Base-by-base conservation (phyloP, 805 yeast species). In the Candida takata region DNA sequence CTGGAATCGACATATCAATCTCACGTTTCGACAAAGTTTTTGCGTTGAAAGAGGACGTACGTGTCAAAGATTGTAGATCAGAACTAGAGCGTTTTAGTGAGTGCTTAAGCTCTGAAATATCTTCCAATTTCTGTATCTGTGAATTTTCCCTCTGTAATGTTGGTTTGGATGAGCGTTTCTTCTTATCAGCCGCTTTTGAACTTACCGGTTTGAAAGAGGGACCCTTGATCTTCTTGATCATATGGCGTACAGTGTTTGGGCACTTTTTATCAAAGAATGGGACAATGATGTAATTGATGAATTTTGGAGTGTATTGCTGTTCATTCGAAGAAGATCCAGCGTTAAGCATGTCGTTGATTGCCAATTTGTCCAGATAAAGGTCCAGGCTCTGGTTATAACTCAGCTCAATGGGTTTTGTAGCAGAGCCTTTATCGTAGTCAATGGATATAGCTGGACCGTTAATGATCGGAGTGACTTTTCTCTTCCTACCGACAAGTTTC, bases 231-330 rank as follows among this genome's bases (percentile, higher is more conserved):
- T 66, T 70, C 15, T 62, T 63, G 6, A 72, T 58, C 16, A 74
- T 55, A 40, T 65, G 67, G 33, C 62, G 64, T 8, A 72, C 65
- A 4, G 70, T 55, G 27, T 57, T 46, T 0, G 82, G 81, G 4
- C 73, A 52, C 40, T 59, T 66, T 37, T 65, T 67, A 33, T 62
- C 69, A 48, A 62, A 77, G 51, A 67, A 73, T 0, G 82, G 81
- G 1, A 75, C 62, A 3, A 77, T 40, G 8, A 75, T 72, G 42
- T 68, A 69, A 4, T 67, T 72, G 26, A 72, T 53, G 46, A 73
- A 76, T 4, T 74, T 77, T 15, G 45, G 34, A 14, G 45, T 32
- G 24, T 31, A 37, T 7, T 18, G 23, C 10, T 19, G 18, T 6
- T 33, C 24, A 7, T 33, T 24, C 15, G 40, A 39, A n/a, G 37